Conservation (phyloP, 441 rosid species). For the Gossypium gossypioides region DNA sequence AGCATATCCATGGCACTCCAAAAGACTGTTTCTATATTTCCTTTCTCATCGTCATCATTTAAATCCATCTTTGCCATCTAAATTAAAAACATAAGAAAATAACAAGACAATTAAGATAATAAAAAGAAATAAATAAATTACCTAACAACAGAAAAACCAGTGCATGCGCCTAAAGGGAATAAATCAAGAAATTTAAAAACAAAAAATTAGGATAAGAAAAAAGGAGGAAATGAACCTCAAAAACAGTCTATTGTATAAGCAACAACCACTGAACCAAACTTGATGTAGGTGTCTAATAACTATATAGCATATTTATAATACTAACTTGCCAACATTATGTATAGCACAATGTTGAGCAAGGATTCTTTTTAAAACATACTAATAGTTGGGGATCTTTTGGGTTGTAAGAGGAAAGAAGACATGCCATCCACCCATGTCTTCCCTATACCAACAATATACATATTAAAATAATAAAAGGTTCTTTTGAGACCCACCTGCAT, state of each 20-base stretch:
- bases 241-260: neutral
- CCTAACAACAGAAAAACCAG: neutral
- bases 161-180: neutral
- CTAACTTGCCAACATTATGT: neutral
- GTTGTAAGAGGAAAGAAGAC: neutral
- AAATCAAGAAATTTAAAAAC: neutral
- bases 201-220: neutral
- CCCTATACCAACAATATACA: neutral
- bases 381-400: neutral
- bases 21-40: conserved; percentile 63
- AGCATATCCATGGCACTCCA: conserved; percentile 97
- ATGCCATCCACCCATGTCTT: neutral
- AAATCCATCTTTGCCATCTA: conserved; percentile 98
- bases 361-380: neutral
- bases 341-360: neutral
- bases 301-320: neutral
- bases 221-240: neutral
- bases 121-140: neutral
- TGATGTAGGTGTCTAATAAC: neutral
- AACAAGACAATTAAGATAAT: neutral
- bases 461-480: neutral
- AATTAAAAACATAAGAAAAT: conserved; percentile 15
- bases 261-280: neutral
- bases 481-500: conserved; percentile 56
- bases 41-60: conserved; percentile 83